Percentiles rank a stretch among this genome's conserved stretches.
Evolutionary conservation across 2,329 filamentous ascomycete genomes (phyloP).

Genomic region (Chaetothyriales sp.): DNA sequence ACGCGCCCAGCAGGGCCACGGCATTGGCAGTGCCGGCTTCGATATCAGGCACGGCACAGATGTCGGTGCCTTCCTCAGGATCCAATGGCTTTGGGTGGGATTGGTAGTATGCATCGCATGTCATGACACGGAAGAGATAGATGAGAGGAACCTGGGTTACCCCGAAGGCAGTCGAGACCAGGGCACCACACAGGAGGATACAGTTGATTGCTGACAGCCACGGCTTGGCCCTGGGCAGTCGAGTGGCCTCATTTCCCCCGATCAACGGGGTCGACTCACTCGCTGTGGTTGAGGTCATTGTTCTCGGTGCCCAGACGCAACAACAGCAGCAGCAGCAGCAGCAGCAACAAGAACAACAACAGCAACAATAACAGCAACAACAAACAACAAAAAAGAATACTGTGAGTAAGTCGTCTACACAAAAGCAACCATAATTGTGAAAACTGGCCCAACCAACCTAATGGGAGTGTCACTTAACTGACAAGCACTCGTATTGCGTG

Average conservation of each 20-base stretch:
- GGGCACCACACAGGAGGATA: slow-evolving; percentile 41
- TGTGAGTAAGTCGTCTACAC: not conserved
- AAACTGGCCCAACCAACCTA: not conserved
- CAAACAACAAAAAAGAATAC: not conserved
- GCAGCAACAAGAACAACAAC: no score
- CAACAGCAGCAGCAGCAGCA: not conserved
- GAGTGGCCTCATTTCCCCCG: no score
- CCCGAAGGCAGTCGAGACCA: slow-evolving; percentile 40
- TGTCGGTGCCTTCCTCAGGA: slow-evolving; percentile 27
- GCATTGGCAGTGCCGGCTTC: slow-evolving; percentile 49
- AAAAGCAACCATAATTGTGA: not conserved
- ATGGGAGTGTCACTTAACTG: no score
- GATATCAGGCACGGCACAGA: slow-evolving; percentile 47
- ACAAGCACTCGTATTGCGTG: not conserved
- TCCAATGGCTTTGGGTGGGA: slow-evolving; percentile 29
- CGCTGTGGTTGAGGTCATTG: not conserved
- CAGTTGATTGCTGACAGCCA: slow-evolving; percentile 12
- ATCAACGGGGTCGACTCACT: not conserved
- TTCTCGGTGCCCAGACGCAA: not conserved
- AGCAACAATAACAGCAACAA: no score
- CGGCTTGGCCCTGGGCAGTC: not conserved
- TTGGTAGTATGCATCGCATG: slow-evolving; percentile 54
- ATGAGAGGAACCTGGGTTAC: slow-evolving; percentile 38
- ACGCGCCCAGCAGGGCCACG: slow-evolving; percentile 50
- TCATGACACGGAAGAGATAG: slow-evolving; percentile 57